Evolutionary conservation across 2,329 filamentous ascomycete genomes (phyloP), one percentile per base, ranked within the genome.

Genomic region (Exophiala sideris): DNA sequence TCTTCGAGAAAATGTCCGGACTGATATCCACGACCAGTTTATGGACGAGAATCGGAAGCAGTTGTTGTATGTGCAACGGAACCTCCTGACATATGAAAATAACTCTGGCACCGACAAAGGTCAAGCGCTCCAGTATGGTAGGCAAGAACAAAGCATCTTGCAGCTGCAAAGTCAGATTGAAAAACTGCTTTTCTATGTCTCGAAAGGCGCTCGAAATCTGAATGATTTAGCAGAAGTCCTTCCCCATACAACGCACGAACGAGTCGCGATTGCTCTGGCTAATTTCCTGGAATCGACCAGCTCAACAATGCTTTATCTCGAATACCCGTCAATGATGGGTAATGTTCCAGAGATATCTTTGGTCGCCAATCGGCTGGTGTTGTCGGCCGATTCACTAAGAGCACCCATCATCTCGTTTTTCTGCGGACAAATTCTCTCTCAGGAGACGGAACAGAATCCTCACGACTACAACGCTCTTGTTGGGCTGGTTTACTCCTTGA

Each of bases 331-430:
- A 10, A 36, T 45, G 24, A 20, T 40, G 45, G 11, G 32, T 10
- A 18, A 12, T n/a, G 45, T 36, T 10, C 40, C 40, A 18, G 35
- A 51, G 36, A 45, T 44, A 45, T 51, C 40, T n/a, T 33, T 38
- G 34, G 16, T 48, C 10, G 35, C 45, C 16, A 10, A 29, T 21
- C 45, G 45, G 14, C 16, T 40, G 18, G 45, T 48, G 2, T 29
- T 48, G 33, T 48, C 48, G 14, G 48, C 40, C 9, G 48, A 51
- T 45, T n/a, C 29, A 14, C 11, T 51, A 16, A 51, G 21, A 20
- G 48, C 40, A 10, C 39, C 40, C 9, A 44, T 33, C 39, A 18
- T 45, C 16, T 44, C 29, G 16, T 45, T 36, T 44, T 38, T 51
- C 48, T 51, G 48, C 40, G 24, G 36, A 45, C 29, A 16, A 36